These are phyloP conservation scores for Naematelia aurantialba DNA, from an alignment of 768 basidiomycete species.

Conservation along the genomic window DNA sequence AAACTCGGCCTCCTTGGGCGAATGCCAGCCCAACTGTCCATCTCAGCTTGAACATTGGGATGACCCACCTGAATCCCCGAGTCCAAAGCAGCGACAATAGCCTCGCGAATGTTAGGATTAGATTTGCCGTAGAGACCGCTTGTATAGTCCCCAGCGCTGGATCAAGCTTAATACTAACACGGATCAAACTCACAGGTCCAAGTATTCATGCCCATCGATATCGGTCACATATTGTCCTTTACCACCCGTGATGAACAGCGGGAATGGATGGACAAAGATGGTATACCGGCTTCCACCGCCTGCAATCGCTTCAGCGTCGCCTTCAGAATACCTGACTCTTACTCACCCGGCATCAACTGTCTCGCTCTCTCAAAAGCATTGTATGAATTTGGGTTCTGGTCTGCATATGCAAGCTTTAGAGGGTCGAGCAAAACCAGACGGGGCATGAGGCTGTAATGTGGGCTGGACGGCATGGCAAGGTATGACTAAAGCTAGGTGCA, in stretches of 20 bases:
- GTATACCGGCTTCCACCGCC: slow-evolving; percentile 19
- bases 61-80: slow-evolving; percentile 20
- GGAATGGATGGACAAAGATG: slow-evolving; percentile 23
- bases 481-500: neutral
- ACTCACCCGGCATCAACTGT: neutral
- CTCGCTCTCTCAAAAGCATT: neutral
- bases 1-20: slow-evolving; percentile 13
- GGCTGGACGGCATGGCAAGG: neutral
- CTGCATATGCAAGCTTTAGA: neutral
- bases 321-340: neutral
- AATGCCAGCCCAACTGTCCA: slow-evolving; percentile 23
- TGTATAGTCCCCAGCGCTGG: slow-evolving; percentile 14
- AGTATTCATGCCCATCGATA: slow-evolving; percentile 22
- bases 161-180: neutral
- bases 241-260: slow-evolving; percentile 16
- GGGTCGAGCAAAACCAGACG: neutral
- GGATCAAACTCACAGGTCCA: slow-evolving; percentile 18
- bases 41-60: neutral
- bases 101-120: slow-evolving; percentile 15
- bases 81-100: slow-evolving; percentile 19
- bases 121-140: slow-evolving; percentile 27
- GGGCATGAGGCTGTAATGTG: neutral
- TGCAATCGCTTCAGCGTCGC: neutral
- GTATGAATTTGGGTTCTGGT: neutral
- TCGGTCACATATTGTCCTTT: slow-evolving; percentile 14